phyloP scores from a whole-genome alignment of 805 yeast species.

The Metschnikowia gruessii region DNA sequence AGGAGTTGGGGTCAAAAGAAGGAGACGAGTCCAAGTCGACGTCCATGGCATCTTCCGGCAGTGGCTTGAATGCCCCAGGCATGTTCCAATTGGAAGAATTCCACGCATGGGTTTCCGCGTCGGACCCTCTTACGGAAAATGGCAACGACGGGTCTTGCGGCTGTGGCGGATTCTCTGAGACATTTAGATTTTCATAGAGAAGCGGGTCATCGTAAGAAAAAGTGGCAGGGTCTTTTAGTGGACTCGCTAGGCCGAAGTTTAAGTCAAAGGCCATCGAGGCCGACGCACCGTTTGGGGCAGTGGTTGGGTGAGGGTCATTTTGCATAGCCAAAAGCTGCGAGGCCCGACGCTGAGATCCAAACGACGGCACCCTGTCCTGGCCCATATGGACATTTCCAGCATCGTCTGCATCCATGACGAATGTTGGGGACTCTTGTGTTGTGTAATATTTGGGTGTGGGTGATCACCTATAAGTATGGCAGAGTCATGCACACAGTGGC shows the following conservation, averaged over 20 bases:
- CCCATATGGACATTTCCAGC: neutral
- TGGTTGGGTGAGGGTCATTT: neutral
- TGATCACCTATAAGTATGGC: neutral
- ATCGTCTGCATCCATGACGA: neutral
- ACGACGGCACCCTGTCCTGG: neutral
- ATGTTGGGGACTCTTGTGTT: neutral
- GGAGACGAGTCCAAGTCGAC: constrained; percentile 38
- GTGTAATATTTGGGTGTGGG: neutral
- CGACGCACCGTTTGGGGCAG: neutral
- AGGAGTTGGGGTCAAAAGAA: constrained; percentile 21
- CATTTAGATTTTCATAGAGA: constrained; percentile 3
- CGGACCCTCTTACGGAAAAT: neutral
- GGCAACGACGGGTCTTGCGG: neutral
- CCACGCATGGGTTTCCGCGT: constrained; percentile 2
- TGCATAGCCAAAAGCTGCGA: neutral
- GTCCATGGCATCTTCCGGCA: constrained; percentile 28
- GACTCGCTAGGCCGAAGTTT: constrained; percentile 7
- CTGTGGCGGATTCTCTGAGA: neutral
- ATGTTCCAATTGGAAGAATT: constrained; percentile 10
- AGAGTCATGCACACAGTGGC: too few species aligned
- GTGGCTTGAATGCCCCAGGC: constrained; percentile 15
- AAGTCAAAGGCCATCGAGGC: neutral
- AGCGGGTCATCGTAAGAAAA: constrained; percentile 9
- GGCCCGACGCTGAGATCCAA: neutral
- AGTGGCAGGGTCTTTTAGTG: constrained; percentile 5